phyloP scores from a whole-genome alignment of 768 basidiomycete species.

The Pisolithus albus region DNA sequence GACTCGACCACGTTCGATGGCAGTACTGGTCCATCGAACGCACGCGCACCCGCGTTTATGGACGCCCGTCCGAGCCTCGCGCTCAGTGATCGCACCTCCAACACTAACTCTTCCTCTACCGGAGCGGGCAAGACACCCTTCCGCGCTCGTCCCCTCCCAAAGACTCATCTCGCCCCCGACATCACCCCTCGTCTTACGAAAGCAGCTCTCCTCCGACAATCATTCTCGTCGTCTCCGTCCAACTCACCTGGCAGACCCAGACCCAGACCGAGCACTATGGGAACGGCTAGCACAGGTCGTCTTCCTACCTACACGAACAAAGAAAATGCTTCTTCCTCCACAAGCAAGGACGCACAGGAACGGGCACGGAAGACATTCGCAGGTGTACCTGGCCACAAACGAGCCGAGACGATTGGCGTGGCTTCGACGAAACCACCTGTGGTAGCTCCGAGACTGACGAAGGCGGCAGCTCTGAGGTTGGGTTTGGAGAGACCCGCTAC shows the following conservation, averaged over 20 bases:
- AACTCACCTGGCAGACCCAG: conserved; percentile 10
- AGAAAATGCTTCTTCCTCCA: conserved; percentile 17
- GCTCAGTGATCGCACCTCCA: conserved; percentile 26
- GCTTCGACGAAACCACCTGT: conserved; percentile 68
- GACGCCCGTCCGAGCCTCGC: conserved; percentile 20
- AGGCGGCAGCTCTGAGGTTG: conserved; percentile 63
- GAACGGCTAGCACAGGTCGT: conserved; percentile 28
- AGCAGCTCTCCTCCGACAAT: conserved; percentile 63
- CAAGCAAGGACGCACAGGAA: conserved; percentile 57
- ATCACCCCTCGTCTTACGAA: conserved; percentile 74
- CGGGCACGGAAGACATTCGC: conserved; percentile 57
- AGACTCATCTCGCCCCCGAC: conserved; percentile 53
- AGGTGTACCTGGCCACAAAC: conserved; percentile 80
- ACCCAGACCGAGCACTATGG: conserved; percentile 21
- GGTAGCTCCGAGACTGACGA: conserved; percentile 70
- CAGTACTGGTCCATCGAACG: background rate
- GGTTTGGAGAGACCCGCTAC: conserved; percentile 41
- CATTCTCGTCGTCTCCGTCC: conserved; percentile 41
- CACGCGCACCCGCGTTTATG: conserved; percentile 15
- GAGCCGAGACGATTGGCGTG: conserved; percentile 57
- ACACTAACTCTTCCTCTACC: conserved; percentile 27
- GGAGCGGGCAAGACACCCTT: conserved; percentile 42
- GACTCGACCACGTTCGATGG: conserved; percentile 24
- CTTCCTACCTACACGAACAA: conserved; percentile 25
- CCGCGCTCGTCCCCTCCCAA: conserved; percentile 61